Evolutionary conservation across 345 rosid species (phyloP).

Genomic region (Brassica juncea): DNA sequence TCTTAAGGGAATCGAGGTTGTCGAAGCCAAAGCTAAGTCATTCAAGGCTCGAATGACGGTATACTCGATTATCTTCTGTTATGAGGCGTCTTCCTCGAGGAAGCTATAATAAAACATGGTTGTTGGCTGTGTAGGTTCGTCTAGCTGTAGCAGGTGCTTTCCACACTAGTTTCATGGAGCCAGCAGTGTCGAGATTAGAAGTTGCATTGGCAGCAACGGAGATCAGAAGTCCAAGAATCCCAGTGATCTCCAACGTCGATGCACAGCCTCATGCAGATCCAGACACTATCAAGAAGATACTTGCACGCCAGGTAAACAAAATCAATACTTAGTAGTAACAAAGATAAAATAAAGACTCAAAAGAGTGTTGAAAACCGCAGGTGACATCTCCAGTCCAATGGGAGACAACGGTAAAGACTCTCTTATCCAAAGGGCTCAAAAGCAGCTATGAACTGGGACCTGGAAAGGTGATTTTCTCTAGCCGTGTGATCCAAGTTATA

Average conservation of each 20-base stretch:
- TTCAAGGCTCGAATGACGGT: constrained; percentile 98
- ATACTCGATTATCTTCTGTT: constrained; percentile 13
- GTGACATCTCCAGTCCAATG: constrained; percentile 98
- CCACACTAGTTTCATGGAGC: constrained; percentile 97
- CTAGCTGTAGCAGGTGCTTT: constrained; percentile 97
- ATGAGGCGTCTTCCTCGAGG: not conserved
- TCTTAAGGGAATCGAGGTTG: constrained; percentile 83
- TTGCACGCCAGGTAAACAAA: constrained; percentile 69
- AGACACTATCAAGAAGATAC: constrained; percentile 78
- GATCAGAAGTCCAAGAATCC: constrained; percentile 80
- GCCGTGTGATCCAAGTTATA: not conserved
- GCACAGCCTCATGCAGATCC: constrained; percentile 95
- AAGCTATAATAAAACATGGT: constrained; percentile 4
- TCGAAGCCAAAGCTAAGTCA: constrained; percentile 92
- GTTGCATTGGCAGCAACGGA: constrained; percentile 77
- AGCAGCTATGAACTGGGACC: constrained; percentile 94
- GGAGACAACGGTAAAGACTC: constrained; percentile 90
- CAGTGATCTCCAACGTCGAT: constrained; percentile 95
- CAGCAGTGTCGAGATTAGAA: constrained; percentile 95
- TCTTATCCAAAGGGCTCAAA: constrained; percentile 69
- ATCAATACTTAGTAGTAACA: not conserved
- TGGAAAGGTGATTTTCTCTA: constrained; percentile 67
- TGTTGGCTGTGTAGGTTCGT: constrained; percentile 61
- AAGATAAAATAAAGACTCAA: not conserved
- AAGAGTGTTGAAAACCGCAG: constrained; percentile 40